Evolutionary conservation across 352 stramenopile species (phyloP).

Genomic region (Globisporangium takayamanum): DNA sequence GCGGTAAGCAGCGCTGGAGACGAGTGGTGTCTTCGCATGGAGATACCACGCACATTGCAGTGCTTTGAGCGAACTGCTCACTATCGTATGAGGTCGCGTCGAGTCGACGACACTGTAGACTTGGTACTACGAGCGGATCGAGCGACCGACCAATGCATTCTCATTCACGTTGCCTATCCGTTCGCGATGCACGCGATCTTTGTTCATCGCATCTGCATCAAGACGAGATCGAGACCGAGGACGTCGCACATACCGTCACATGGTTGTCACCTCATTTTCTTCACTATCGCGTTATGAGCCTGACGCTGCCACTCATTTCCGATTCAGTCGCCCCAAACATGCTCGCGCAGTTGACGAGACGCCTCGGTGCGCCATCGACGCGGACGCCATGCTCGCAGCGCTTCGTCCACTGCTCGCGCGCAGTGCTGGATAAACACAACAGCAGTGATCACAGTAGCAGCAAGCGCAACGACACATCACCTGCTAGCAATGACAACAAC

Average conservation of each 20-base stretch:
- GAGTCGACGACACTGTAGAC: background rate
- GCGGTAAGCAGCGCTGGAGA: constrained; percentile 27
- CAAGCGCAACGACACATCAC: background rate
- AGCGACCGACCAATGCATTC: too few species aligned
- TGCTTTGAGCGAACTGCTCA: background rate
- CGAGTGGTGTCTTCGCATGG: background rate
- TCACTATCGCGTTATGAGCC: background rate
- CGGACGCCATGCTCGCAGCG: background rate
- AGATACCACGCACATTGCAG: background rate
- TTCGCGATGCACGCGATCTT: too few species aligned
- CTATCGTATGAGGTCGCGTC: background rate
- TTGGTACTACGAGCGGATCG: too few species aligned
- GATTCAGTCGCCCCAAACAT: constrained; percentile 18
- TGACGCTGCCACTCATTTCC: background rate
- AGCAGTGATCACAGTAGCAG: background rate
- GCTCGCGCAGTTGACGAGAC: constrained; percentile 27
- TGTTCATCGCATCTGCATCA: too few species aligned
- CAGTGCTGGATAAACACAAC: background rate
- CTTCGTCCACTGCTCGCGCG: constrained; percentile 2
- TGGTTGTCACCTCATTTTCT: constrained; percentile 3
- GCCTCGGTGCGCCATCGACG: constrained; percentile 17
- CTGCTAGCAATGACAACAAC: background rate
- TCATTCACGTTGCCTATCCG: too few species aligned
- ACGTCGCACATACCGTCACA: too few species aligned
- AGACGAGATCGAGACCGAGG: too few species aligned